Evolutionary conservation across 768 basidiomycete species (phyloP).

Genomic region (Trametes cubensis): DNA sequence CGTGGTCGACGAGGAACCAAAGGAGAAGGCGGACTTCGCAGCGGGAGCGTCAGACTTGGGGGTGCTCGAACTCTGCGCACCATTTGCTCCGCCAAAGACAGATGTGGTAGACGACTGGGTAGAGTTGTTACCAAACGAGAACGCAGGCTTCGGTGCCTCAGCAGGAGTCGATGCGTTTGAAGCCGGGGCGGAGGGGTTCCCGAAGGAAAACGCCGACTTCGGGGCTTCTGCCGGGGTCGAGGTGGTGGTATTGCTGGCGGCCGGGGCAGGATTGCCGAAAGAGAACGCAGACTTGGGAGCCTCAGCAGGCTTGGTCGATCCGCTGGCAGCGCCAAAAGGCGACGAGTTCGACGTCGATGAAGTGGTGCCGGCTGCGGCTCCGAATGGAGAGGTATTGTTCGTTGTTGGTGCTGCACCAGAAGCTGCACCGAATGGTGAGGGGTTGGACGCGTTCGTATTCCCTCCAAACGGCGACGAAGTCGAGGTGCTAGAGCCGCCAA

Average conservation of each 20-base stretch:
- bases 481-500: not conserved
- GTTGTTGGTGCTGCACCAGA: not conserved
- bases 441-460: not conserved
- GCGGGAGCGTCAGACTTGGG: not conserved
- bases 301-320: constrained; percentile 18
- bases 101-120: not conserved
- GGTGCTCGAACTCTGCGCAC: not conserved
- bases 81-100: not conserved
- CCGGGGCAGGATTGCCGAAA: constrained; percentile 12
- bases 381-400: constrained; percentile 10
- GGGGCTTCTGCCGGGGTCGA: constrained; percentile 12
- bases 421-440: constrained; percentile 7
- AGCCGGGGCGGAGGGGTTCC: not conserved
- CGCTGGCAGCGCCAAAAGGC: not conserved
- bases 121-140: constrained; percentile 13
- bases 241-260: not conserved
- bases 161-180: not conserved
- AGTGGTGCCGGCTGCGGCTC: not conserved
- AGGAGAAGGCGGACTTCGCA: constrained; percentile 1
- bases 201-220: constrained; percentile 25
- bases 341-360: not conserved
- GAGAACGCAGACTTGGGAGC: constrained; percentile 22
- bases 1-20: not conserved
- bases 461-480: constrained; percentile 4
- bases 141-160: constrained; percentile 7